A percentile compares a stretch with the other conserved stretches of the same genome.
phyloP scores from a whole-genome alignment of 1,139 yeast genomes.

The Groenewaldozyma sp. region DNA sequence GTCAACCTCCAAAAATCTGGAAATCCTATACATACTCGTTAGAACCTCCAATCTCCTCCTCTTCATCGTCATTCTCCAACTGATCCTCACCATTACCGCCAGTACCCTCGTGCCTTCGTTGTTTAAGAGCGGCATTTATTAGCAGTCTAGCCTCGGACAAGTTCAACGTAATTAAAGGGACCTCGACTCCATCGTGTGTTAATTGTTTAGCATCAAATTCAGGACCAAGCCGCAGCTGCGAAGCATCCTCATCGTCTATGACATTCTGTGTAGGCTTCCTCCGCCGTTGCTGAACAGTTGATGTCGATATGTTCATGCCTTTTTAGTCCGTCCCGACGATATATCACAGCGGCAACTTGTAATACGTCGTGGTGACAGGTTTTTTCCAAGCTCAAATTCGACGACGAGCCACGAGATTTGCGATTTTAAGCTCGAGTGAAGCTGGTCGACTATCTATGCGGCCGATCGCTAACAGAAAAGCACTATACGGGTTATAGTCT shows the following conservation, averaged over 20 bases:
- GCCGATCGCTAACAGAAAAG: too few relatives aligned
- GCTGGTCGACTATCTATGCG: too few relatives aligned
- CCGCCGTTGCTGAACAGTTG: constrained; percentile 76
- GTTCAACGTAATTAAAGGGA: constrained; percentile 74
- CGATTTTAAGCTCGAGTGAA: too few relatives aligned
- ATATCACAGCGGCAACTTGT: too few relatives aligned
- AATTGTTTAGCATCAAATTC: constrained; percentile 79
- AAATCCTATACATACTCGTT: constrained; percentile 27
- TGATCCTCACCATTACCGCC: constrained; percentile 25
- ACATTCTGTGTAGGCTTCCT: constrained; percentile 56
- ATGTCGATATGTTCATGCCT: constrained; percentile 80
- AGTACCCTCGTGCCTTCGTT: constrained; percentile 47
- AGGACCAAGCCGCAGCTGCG: constrained; percentile 78
- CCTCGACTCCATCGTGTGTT: constrained; percentile 70
- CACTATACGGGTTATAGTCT: too few relatives aligned
- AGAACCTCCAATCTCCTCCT: constrained; percentile 32
- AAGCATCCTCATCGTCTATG: constrained; percentile 75
- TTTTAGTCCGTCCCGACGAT: neutral
- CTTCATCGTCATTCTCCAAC: constrained; percentile 34
- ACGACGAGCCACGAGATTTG: too few relatives aligned
- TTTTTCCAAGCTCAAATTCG: too few relatives aligned
- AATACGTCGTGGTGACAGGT: too few relatives aligned
- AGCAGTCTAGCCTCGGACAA: constrained; percentile 82
- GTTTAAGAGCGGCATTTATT: constrained; percentile 82
- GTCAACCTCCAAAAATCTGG: neutral